Percentiles rank a stretch among this genome's conserved stretches.
Evolutionary conservation across 2,329 filamentous ascomycete species (phyloP).

Genomic region (Hymenoscyphus occultus): DNA sequence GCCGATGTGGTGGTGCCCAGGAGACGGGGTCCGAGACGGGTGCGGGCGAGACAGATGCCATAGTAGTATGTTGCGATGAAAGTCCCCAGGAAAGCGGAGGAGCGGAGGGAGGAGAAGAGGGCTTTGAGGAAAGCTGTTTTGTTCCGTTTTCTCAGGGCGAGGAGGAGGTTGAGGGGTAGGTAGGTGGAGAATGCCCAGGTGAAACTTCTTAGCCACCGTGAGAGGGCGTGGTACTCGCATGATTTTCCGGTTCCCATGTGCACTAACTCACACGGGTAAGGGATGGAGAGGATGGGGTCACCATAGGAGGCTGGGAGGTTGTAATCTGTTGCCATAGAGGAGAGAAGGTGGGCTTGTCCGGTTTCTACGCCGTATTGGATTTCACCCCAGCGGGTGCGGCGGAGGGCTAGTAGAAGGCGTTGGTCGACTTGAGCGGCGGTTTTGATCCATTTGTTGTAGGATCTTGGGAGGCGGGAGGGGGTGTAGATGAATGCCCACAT

Average conservation of each 20-base stretch:
- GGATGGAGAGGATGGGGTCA: constrained; percentile 65
- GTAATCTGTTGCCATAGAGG: constrained; percentile 70
- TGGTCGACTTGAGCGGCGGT: constrained; percentile 71
- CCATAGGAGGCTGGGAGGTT: constrained; percentile 67
- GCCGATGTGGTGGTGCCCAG: constrained; percentile 51
- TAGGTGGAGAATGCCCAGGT: constrained; percentile 74
- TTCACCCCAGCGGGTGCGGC: constrained; percentile 58
- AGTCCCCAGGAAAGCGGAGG: constrained; percentile 72
- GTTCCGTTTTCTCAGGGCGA: constrained; percentile 48
- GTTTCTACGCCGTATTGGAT: constrained; percentile 73
- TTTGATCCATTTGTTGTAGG: constrained; percentile 80
- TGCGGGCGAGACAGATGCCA: constrained; percentile 74
- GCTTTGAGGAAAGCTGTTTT: constrained; percentile 41
- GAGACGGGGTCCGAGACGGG: constrained; percentile 66
- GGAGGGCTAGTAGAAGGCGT: constrained; percentile 71
- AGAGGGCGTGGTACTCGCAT: constrained; percentile 71
- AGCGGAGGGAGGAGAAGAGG: constrained; percentile 60
- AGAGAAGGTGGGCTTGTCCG: constrained; percentile 64
- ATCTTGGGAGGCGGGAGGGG: constrained; percentile 65
- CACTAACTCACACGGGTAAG: constrained; percentile 79
- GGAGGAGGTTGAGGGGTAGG: constrained; percentile 67
- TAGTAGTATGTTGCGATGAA: constrained; percentile 85
- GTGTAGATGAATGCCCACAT: constrained; percentile 90
- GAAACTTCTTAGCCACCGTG: constrained; percentile 67
- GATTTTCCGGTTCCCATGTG: constrained; percentile 74